Evolutionary conservation across 257 asterid species (phyloP).

Genomic region (Anisodus tanguticus): DNA sequence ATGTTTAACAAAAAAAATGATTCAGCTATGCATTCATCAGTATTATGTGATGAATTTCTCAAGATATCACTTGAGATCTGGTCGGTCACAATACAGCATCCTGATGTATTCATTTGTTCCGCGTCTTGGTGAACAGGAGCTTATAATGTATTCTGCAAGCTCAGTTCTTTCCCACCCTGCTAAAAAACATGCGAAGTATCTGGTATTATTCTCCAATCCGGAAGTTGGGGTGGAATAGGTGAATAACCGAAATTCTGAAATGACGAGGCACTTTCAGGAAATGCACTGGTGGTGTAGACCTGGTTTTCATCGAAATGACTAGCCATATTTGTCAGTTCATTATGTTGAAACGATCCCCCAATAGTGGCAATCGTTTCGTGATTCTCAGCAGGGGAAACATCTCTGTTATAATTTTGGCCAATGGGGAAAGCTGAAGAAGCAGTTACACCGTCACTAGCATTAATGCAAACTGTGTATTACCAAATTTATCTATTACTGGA

Average conservation of each 20-base stretch:
- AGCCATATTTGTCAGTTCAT: slow-evolving; percentile 33
- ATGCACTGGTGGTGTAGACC: slow-evolving; percentile 23
- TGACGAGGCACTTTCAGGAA: slow-evolving; percentile 37
- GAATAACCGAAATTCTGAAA: slow-evolving; percentile 46
- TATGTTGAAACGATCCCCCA: slow-evolving; percentile 36
- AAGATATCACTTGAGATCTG: slow-evolving; percentile 36
- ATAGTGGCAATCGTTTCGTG: neutral
- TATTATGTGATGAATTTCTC: slow-evolving; percentile 39
- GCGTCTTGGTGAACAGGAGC: too few species aligned
- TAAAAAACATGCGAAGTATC: slow-evolving; percentile 24
- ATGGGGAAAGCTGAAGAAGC: slow-evolving; percentile 36
- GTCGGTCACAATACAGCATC: slow-evolving; percentile 25
- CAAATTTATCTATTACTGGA: slow-evolving; percentile 39
- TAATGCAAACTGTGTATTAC: slow-evolving; percentile 44
- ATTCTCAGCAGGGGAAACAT: slow-evolving; percentile 35
- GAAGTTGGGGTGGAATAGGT: slow-evolving; percentile 44
- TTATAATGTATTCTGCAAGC: neutral
- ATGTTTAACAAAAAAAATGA: slow-evolving; percentile 47
- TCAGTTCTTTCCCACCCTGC: too few species aligned
- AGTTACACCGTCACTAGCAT: slow-evolving; percentile 33
- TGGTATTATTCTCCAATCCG: slow-evolving; percentile 42
- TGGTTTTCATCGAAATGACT: slow-evolving; percentile 28
- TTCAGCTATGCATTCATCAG: slow-evolving; percentile 48
- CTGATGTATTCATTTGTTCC: slow-evolving; percentile 27
- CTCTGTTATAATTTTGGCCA: slow-evolving; percentile 39